Percentiles rank a stretch among this genome's conserved stretches.
These are phyloP conservation scores for Cercospora nicotianae DNA, from an alignment of 2,329 filamentous ascomycete species.

Conservation along the genomic window DNA sequence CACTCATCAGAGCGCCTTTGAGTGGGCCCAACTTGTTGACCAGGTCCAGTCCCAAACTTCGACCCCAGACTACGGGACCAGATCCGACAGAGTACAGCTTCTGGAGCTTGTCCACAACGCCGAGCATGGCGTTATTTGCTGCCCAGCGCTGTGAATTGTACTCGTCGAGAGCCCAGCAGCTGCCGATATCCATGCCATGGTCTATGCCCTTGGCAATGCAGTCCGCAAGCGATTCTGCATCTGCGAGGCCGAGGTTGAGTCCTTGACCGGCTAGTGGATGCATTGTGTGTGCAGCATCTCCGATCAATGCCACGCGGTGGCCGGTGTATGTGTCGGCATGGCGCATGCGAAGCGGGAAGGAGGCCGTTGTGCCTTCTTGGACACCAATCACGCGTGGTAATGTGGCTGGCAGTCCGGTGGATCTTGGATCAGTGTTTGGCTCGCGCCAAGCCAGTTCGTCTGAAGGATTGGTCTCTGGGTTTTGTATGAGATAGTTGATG, in stretches of 20 bases:
- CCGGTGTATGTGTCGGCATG: conserved; percentile 93
- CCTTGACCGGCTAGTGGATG: conserved; percentile 95
- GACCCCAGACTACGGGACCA: conserved; percentile 75
- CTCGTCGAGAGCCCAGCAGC: conserved; percentile 71
- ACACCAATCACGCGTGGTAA: conserved; percentile 64
- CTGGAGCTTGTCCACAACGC: conserved; percentile 84
- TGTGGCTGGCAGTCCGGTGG: conserved; percentile 42
- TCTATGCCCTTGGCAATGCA: conserved; percentile 74
- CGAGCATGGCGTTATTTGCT: conserved; percentile 74
- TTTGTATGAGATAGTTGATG: conserved; percentile 76
- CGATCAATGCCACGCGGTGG: conserved; percentile 86
- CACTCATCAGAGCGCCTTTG: conserved; percentile 83
- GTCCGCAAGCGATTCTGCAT: conserved; percentile 75
- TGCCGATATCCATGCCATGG: conserved; percentile 86
- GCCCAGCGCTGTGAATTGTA: conserved; percentile 82
- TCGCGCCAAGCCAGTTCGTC: conserved; percentile 85
- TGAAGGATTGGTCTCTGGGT: conserved; percentile 47
- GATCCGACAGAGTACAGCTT: conserved; percentile 82
- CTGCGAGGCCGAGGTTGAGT: conserved; percentile 87
- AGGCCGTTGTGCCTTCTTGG: conserved; percentile 77
- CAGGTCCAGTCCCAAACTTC: conserved; percentile 72
- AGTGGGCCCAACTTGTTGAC: conserved; percentile 73
- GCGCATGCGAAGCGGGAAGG: conserved; percentile 85
- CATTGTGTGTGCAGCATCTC: conserved; percentile 92
- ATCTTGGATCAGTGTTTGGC: conserved; percentile 61